Evolutionary conservation across 441 rosid genomes (phyloP), one percentile per base, ranked within the genome.

Genomic region (Erodium chrysanthum): DNA sequence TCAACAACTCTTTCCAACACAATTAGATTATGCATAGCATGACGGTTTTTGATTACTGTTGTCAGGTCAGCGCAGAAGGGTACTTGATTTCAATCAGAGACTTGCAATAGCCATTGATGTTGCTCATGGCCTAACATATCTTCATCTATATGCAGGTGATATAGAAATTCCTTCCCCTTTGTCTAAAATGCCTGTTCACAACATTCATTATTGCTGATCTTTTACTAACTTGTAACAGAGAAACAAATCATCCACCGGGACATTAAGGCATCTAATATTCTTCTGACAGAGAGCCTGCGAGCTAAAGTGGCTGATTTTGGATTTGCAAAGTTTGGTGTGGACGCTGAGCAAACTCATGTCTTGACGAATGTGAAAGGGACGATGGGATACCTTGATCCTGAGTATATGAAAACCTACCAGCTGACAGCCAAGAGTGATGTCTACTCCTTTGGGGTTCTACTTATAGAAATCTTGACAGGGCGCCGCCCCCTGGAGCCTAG

Each of bases 281-380:
- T 93, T 72, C 77, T 90, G 67, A 91, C 97, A 18, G 93, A 85
- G 69, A 84, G 84, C 77, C 77, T 93, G 96, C 85, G 91, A 81
- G 97, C 97, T 67, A 93, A 93, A 81, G 97, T 93, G 64, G 89
- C 96, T 10, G 96, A 91, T 79, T 93, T 93, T 54, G 98, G 98
- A 33, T 93, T 93, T 52, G 97, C 97, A 25, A 86, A 89, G 83
- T 80, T 82, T n/a, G 96, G 95, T 0, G 66, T 78, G 68, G 97
- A 90, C 64, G 7, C 90, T 2, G 89, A 90, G 63, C 74, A 76
- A 50, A 93, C 96, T 40, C 96, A 91, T 61, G 79, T 93, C 31
- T 81, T 89, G 64, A 93, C 98, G 35, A 81, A 84, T 81, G 93
- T 91, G 76, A 93, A 86, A 81, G 98, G 98, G 75, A 93, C 98